Evolutionary conservation across 495 filamentous ascomycete genomes (phyloP).

Genomic region (Aspergillus leporis): DNA sequence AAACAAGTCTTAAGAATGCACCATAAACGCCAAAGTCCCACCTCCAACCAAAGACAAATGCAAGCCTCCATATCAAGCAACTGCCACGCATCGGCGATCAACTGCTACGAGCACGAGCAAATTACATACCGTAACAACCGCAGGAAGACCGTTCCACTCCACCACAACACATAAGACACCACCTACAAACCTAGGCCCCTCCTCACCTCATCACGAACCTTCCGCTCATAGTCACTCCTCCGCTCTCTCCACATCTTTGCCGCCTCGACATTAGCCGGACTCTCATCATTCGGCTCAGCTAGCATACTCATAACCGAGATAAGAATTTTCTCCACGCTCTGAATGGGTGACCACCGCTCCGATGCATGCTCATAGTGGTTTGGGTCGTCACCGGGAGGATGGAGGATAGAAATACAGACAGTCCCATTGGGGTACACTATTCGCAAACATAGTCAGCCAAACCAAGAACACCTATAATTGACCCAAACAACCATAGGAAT

Average conservation of each 20-base stretch:
- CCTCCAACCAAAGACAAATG: neutral
- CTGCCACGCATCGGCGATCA: slow-evolving; percentile 5
- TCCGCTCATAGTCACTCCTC: slow-evolving; percentile 79
- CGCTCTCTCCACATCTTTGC: slow-evolving; percentile 98
- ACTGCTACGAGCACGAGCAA: neutral
- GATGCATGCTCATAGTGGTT: slow-evolving; percentile 97
- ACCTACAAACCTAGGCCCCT: slow-evolving; percentile 59
- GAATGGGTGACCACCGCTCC: slow-evolving; percentile 95
- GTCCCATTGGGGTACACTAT: slow-evolving; percentile 87
- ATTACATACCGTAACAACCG: neutral
- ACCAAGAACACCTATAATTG: neutral
- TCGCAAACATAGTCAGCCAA: neutral
- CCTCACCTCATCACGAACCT: slow-evolving; percentile 77
- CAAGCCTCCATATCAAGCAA: neutral
- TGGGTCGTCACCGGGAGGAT: slow-evolving; percentile 97
- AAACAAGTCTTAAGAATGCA: slow-evolving; percentile 2
- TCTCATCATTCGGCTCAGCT: slow-evolving; percentile 97
- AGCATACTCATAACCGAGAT: slow-evolving; percentile 99
- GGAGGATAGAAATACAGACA: slow-evolving; percentile 97
- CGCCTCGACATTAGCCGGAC: slow-evolving; percentile 95
- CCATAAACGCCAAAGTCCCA: neutral
- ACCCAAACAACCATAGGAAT: slow-evolving; percentile 7
- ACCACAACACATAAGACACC: neutral
- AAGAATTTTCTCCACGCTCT: slow-evolving; percentile 97
- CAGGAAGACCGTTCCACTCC: neutral